Conservation (phyloP, 306 rosid genomes). For the Quercus alba region DNA sequence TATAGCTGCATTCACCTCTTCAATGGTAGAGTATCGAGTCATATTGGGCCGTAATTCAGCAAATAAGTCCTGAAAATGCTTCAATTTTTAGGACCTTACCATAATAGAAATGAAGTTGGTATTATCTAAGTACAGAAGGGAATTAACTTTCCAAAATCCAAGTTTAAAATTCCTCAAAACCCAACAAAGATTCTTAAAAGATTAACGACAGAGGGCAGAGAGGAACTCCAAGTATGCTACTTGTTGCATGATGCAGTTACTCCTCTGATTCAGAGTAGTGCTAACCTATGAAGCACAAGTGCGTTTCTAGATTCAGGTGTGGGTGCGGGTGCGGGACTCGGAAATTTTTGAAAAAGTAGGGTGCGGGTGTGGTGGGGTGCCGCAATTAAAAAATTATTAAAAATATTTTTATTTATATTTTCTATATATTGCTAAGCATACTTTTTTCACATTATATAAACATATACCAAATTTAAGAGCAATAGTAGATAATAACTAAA, state of each 20-base stretch:
- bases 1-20: slow-evolving; percentile 85
- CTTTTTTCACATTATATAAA: too few relatives aligned
- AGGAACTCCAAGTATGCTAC: background rate
- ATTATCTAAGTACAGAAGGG: background rate
- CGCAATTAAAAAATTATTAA: too few relatives aligned
- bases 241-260: background rate
- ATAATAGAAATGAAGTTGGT: background rate
- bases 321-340: too few relatives aligned
- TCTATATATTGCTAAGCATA: too few relatives aligned
- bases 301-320: too few relatives aligned
- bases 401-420: too few relatives aligned
- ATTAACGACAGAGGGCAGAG: background rate
- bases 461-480: too few relatives aligned
- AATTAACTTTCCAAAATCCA: background rate
- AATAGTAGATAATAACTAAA: too few relatives aligned
- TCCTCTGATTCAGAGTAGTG: background rate
- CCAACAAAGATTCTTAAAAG: background rate
- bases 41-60: slow-evolving; percentile 91
- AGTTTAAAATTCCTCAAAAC: background rate
- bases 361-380: too few relatives aligned
- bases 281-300: background rate
- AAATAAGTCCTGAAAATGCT: slow-evolving; percentile 71
- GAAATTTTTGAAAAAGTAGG: too few relatives aligned
- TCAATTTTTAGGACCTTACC: slow-evolving; percentile 19
- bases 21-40: slow-evolving; percentile 75